Percentiles rank a stretch among this genome's conserved stretches.
These are phyloP conservation scores for Pythium guiyangense DNA, from an alignment of 352 stramenopile genomes.

Conservation along the genomic window DNA sequence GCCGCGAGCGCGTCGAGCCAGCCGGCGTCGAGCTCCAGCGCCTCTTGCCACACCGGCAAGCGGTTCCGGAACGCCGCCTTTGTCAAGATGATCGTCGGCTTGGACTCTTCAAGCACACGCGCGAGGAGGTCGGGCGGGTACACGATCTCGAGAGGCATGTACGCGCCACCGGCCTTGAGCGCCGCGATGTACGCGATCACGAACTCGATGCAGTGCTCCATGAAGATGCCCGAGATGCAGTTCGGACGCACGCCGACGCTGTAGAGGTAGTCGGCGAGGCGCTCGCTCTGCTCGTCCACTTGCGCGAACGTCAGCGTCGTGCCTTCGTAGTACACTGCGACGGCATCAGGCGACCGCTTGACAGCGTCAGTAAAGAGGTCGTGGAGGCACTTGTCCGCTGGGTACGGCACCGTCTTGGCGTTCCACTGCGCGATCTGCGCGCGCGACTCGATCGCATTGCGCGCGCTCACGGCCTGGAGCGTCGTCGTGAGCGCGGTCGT, in stretches of 20 bases:
- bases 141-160: slow-evolving; percentile 88
- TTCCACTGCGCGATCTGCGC: slow-evolving; percentile 50
- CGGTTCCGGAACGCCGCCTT: slow-evolving; percentile 68
- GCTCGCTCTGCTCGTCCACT: slow-evolving; percentile 61
- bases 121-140: slow-evolving; percentile 90
- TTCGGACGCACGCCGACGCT: slow-evolving; percentile 59
- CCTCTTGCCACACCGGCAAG: slow-evolving; percentile 62
- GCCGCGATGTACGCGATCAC: slow-evolving; percentile 89
- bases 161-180: slow-evolving; percentile 87
- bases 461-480: slow-evolving; percentile 25
- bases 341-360: slow-evolving; percentile 46
- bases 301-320: slow-evolving; percentile 62
- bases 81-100: slow-evolving; percentile 84
- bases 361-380: slow-evolving; percentile 76
- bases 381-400: slow-evolving; percentile 71
- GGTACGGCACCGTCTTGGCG: slow-evolving; percentile 46
- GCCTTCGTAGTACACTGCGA: slow-evolving; percentile 73
- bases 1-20: slow-evolving; percentile 31
- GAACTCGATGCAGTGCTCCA: slow-evolving; percentile 91
- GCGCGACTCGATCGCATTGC: slow-evolving; percentile 38
- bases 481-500: slow-evolving; percentile 28
- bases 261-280: slow-evolving; percentile 63
- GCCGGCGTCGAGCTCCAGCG: slow-evolving; percentile 60
- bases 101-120: slow-evolving; percentile 85
- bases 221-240: slow-evolving; percentile 80